Base-by-base conservation (phyloP, 768 basidiomycete species). In the Candolleomyces eurysporus region DNA sequence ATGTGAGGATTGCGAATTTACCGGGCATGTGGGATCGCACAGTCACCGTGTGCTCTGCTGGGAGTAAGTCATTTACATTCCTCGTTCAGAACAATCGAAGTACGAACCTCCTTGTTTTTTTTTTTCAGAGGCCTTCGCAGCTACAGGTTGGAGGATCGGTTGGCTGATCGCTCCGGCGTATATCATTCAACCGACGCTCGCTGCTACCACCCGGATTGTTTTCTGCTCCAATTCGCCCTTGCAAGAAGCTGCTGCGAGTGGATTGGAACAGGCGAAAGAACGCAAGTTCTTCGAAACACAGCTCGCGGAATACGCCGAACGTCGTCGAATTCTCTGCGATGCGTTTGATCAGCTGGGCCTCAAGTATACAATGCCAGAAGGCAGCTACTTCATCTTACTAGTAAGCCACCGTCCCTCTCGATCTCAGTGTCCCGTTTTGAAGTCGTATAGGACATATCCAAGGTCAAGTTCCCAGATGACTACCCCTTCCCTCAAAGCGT, bases 21-120 rank as follows among this genome's bases (percentile, higher is more conserved):
- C 96, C 95, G 5, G 93, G 94, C 21, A 97, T 98, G 92, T 98
- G 96, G 96, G 92, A 98, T 65, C 87, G 97, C 48, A 99, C 97
- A 0, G 88, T 99, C 48, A 98, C 96, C 7, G 92, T 98, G 58
- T 88, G 91, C 45, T 96, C 94, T n/a, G 96, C 92, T 31, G 95
- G 95, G 66, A 96, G 94, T 94, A 75, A 77, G 88, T 53, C 49
- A 46, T 59, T 31, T 22, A 21, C n/a, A 17, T 26, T 39, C 16
- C 17, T 45, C 40, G 16, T 14, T 42, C 21, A 19, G 49, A 31
- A n/a, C 2, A 21, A 42, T 13, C 43, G 40, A 51, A 32, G 51
- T 48, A 53, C 56, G 42, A 21, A 55, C 32, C 21, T 31, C 49
- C 45, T 10, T 45, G 52, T 56, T 57, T 56, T 19, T 10, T 57